phyloP scores from a whole-genome alignment of 495 filamentous ascomycete genomes.

The Neurospora sp. region DNA sequence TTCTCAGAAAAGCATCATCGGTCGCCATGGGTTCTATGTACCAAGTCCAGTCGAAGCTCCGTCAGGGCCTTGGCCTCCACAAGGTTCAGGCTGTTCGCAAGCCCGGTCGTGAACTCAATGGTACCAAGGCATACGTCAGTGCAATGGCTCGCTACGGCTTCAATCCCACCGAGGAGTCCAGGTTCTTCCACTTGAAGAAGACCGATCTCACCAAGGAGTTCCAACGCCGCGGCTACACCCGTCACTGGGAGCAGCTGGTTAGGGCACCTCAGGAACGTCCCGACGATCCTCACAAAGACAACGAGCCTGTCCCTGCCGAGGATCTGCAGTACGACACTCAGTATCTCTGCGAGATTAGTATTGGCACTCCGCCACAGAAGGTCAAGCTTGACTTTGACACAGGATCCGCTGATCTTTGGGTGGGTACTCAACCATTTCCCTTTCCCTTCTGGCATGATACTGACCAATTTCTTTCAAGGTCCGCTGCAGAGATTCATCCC shows the following conservation, averaged over 20 bases:
- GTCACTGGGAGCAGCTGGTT: slow-evolving; percentile 36
- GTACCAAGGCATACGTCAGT: slow-evolving; percentile 64
- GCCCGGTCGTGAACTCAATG: slow-evolving; percentile 52
- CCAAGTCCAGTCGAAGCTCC: slow-evolving; percentile 23
- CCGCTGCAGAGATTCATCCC: slow-evolving; percentile 49
- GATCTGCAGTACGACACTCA: slow-evolving; percentile 65
- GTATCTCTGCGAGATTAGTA: slow-evolving; percentile 56
- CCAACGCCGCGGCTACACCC: slow-evolving; percentile 26
- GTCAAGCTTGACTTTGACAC: slow-evolving; percentile 67
- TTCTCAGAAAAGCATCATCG: not conserved
- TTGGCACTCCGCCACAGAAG: slow-evolving; percentile 61
- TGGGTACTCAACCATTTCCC: slow-evolving; percentile 24
- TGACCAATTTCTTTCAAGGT: slow-evolving; percentile 34
- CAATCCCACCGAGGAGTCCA: slow-evolving; percentile 46
- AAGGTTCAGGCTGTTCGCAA: slow-evolving; percentile 47
- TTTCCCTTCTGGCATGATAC: not conserved
- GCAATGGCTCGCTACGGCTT: slow-evolving; percentile 62
- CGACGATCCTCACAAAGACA: not conserved
- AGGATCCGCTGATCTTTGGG: slow-evolving; percentile 70
- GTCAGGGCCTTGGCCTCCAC: slow-evolving; percentile 28
- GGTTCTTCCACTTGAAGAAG: slow-evolving; percentile 42
- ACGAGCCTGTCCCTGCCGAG: slow-evolving; percentile 45
- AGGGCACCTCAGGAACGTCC: slow-evolving; percentile 10
- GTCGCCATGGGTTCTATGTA: slow-evolving; percentile 25
- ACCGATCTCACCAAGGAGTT: slow-evolving; percentile 8